Evolutionary conservation across 768 basidiomycete genomes (phyloP).

Genomic region (Gloeostereum incarnatum): DNA sequence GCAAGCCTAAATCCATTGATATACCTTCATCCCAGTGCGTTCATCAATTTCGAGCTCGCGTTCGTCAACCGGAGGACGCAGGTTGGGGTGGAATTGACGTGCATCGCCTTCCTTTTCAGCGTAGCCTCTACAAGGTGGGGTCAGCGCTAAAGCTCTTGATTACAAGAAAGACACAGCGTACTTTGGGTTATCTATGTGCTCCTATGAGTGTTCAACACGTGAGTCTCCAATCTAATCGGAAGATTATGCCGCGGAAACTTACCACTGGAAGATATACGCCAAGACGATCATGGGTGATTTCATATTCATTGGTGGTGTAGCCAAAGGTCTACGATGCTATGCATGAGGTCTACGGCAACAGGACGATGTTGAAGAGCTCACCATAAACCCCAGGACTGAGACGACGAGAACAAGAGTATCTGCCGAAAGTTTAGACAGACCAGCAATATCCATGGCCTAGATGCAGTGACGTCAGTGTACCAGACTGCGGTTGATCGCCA

Average conservation of each 20-base stretch:
- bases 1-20: neutral
- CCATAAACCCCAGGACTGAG: slow-evolving; percentile 51
- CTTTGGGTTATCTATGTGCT: slow-evolving; percentile 80
- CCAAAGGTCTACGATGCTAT: slow-evolving; percentile 39
- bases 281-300: slow-evolving; percentile 64
- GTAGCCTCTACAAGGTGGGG: slow-evolving; percentile 39
- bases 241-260: slow-evolving; percentile 14
- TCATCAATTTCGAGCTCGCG: slow-evolving; percentile 69
- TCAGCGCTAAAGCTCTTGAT: neutral
- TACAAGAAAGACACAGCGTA: slow-evolving; percentile 12
- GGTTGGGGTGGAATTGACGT: slow-evolving; percentile 56
- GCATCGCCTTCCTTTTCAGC: slow-evolving; percentile 64
- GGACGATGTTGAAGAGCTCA: slow-evolving; percentile 9
- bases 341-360: neutral
- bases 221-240: neutral
- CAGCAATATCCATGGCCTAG: slow-evolving; percentile 65
- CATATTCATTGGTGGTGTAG: slow-evolving; percentile 56
- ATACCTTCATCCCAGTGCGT: slow-evolving; percentile 77
- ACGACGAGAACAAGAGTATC: slow-evolving; percentile 57
- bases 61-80: slow-evolving; percentile 66
- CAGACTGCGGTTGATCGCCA: no score
- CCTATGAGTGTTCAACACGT: slow-evolving; percentile 19
- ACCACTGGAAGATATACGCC: slow-evolving; percentile 71
- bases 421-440: slow-evolving; percentile 52
- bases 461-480: neutral